phyloP scores from a whole-genome alignment of 495 filamentous ascomycete genomes.

The Neurospora discreta region DNA sequence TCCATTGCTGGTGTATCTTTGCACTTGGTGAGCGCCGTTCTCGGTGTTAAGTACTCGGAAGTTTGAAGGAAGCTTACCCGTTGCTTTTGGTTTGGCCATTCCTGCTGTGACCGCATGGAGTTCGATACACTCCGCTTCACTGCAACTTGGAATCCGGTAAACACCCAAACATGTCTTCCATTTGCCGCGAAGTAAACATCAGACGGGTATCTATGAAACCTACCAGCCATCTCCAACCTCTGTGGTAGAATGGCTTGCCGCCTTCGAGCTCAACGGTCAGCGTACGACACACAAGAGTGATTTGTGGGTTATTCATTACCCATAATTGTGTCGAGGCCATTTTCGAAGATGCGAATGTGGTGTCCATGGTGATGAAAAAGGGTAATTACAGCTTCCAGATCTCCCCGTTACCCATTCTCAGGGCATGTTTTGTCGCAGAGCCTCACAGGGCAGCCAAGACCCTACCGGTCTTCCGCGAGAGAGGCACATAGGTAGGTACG shows the following conservation, averaged over 20 bases:
- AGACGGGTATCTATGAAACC: background rate
- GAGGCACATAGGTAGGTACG: no score
- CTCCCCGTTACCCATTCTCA: background rate
- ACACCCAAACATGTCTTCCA: background rate
- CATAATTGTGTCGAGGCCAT: background rate
- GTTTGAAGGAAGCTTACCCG: background rate
- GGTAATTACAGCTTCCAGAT: background rate
- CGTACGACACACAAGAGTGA: background rate
- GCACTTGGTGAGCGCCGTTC: background rate
- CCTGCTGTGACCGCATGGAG: background rate
- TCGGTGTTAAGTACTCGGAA: background rate
- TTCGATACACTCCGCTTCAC: background rate
- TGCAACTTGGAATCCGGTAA: background rate
- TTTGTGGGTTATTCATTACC: background rate
- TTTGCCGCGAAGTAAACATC: background rate
- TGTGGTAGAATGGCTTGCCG: background rate
- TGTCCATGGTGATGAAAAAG: background rate
- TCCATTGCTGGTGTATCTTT: background rate
- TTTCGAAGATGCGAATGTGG: background rate
- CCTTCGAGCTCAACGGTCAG: background rate
- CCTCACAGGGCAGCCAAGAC: constrained; percentile 1
- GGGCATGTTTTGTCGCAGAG: constrained; percentile 7
- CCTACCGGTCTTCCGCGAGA: background rate
- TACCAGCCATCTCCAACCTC: background rate
- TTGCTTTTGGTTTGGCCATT: background rate